Evolutionary conservation across 106 monocot genomes (phyloP).

Genomic region (Gastrodia elata): DNA sequence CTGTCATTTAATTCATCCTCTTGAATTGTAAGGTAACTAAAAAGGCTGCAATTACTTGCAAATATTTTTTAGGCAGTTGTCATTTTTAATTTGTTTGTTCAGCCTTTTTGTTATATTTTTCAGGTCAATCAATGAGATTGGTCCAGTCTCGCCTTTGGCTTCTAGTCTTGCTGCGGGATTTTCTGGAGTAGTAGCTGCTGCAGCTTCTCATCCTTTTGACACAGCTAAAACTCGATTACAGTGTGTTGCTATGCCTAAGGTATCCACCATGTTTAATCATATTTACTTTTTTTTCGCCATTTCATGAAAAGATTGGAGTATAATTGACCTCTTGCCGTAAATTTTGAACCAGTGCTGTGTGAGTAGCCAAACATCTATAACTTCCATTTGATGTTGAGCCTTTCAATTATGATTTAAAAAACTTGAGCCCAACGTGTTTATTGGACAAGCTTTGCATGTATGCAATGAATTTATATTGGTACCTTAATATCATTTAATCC

Average conservation of each 20-base stretch:
- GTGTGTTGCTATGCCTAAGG: slow-evolving; percentile 77
- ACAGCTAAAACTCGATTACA: slow-evolving; percentile 79
- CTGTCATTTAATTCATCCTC: not conserved
- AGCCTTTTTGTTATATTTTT: slow-evolving; percentile 9
- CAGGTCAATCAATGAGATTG: slow-evolving; percentile 68
- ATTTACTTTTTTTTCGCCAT: not conserved
- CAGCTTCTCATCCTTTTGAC: slow-evolving; percentile 89
- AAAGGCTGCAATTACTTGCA: not conserved
- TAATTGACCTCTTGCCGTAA: not conserved
- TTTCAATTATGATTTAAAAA: not conserved
- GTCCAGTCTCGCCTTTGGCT: slow-evolving; percentile 63
- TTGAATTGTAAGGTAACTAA: not conserved
- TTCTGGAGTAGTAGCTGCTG: slow-evolving; percentile 78
- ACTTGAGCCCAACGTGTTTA: not conserved
- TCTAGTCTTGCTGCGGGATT: slow-evolving; percentile 81
- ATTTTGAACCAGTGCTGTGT: not conserved
- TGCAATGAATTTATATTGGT: too few relatives aligned
- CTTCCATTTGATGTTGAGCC: not conserved
- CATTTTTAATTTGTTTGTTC: not conserved
- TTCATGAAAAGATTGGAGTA: not conserved
- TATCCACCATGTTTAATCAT: slow-evolving; percentile 14
- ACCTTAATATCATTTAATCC: too few relatives aligned
- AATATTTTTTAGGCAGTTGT: not conserved
- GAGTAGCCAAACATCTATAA: too few relatives aligned
- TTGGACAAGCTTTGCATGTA: too few relatives aligned